phyloP scores from a whole-genome alignment of 176 grass and related monocot species.

The Poa annua region DNA sequence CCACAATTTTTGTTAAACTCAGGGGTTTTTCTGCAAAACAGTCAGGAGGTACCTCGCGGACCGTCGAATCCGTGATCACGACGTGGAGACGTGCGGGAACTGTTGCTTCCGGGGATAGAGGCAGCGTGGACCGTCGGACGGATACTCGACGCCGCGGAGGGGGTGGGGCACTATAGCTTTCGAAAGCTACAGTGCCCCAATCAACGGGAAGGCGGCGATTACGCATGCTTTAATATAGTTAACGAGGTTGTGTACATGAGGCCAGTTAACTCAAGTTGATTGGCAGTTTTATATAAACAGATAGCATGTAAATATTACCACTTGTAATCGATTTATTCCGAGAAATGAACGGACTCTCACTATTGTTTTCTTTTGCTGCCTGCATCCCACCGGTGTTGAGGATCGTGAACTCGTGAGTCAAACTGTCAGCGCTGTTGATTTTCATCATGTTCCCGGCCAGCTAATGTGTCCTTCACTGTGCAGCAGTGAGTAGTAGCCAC shows the following conservation, averaged over 20 bases:
- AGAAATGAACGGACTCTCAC: slow-evolving; percentile 6
- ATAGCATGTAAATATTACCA: slow-evolving; percentile 53
- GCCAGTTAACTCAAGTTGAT: slow-evolving; percentile 45
- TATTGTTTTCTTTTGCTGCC: slow-evolving; percentile 6
- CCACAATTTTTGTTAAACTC: no score
- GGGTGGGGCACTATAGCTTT: no score
- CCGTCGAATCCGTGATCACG: no score
- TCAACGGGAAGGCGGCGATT: no score
- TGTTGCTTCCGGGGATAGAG: no score
- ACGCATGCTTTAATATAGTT: no score
- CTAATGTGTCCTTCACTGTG: slow-evolving; percentile 35
- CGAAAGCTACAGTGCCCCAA: no score
- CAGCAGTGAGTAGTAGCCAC: slow-evolving; percentile 29
- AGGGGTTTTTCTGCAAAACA: no score
- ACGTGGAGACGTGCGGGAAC: no score
- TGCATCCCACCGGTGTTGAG: slow-evolving; percentile 30
- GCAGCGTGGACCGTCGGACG: no score
- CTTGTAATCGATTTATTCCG: slow-evolving; percentile 21
- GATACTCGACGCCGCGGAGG: no score
- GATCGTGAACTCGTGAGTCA: slow-evolving; percentile 8
- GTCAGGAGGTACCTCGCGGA: no score
- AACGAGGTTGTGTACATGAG: slow-evolving; percentile 1
- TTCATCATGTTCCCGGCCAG: slow-evolving; percentile 18
- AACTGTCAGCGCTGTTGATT: slow-evolving; percentile 25
- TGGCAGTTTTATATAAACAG: slow-evolving; percentile 32